Evolutionary conservation across 2,329 filamentous ascomycete genomes (phyloP).

Genomic region (Didymella lethalis): DNA sequence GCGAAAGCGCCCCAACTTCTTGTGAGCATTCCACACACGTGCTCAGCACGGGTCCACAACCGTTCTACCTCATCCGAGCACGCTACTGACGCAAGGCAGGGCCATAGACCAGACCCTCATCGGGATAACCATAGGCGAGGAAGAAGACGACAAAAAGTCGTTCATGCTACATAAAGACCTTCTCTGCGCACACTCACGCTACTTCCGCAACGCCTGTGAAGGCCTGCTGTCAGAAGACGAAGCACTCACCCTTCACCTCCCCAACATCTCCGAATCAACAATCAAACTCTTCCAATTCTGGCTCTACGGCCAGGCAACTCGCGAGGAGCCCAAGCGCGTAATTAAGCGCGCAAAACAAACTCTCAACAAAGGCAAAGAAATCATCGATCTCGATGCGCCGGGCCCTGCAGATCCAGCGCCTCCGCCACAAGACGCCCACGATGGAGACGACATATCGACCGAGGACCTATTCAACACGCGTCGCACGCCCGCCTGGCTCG

Average conservation of each 20-base stretch:
- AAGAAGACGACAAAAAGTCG: conserved; percentile 18
- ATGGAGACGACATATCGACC: conserved; percentile 5
- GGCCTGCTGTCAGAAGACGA: conserved; percentile 23
- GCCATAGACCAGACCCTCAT: conserved; percentile 24
- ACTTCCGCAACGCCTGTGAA: conserved; percentile 27
- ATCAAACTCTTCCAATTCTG: conserved; percentile 29
- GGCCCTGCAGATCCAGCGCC: background rate
- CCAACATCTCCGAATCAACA: conserved; percentile 20
- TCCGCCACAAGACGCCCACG: conserved; percentile 1
- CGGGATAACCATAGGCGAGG: conserved; percentile 21
- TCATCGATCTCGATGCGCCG: conserved; percentile 10
- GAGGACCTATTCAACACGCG: conserved; percentile 21
- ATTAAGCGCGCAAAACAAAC: conserved; percentile 16
- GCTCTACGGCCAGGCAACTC: conserved; percentile 27
- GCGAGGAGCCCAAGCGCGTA: conserved; percentile 20
- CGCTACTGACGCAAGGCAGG: conserved; percentile 22
- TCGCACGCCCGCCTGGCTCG: conserved; percentile 16
- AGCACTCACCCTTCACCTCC: conserved; percentile 20
- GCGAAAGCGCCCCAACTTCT: conserved; percentile 22
- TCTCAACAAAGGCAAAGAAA: conserved; percentile 10
- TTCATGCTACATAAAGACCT: conserved; percentile 28
- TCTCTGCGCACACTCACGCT: conserved; percentile 25
- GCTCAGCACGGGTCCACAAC: conserved; percentile 5
- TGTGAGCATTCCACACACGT: conserved; percentile 13
- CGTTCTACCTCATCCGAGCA: conserved; percentile 2